These are phyloP conservation scores for Mycena filopes DNA, from an alignment of 768 basidiomycete genomes.

Conservation along the genomic window DNA sequence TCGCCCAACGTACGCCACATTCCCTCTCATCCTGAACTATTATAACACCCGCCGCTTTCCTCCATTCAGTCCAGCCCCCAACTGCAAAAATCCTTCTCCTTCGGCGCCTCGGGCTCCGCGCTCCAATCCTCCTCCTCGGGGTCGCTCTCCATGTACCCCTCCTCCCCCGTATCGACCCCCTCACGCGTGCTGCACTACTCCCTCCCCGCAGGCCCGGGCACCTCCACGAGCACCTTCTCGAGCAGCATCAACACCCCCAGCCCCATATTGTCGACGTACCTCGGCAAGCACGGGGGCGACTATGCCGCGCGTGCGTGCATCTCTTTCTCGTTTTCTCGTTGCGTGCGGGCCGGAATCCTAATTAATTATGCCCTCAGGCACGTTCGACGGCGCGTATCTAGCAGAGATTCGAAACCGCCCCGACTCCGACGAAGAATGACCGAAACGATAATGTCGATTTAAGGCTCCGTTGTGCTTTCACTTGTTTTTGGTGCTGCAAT, in stretches of 20 bases:
- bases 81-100: constrained; percentile 55
- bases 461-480: background rate
- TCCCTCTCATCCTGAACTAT: background rate
- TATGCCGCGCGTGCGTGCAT: constrained; percentile 51
- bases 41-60: background rate
- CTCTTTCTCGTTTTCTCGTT: background rate
- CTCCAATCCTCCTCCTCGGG: constrained; percentile 39
- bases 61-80: constrained; percentile 51
- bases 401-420: constrained; percentile 33
- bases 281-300: constrained; percentile 49
- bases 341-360: too few relatives aligned
- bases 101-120: constrained; percentile 47
- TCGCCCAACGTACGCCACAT: constrained; percentile 53
- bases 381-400: constrained; percentile 55
- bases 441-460: background rate
- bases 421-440: constrained; percentile 36
- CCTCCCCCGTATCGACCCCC: constrained; percentile 55
- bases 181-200: constrained; percentile 51
- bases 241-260: constrained; percentile 52
- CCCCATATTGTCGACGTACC: constrained; percentile 55
- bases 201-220: constrained; percentile 39
- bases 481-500: background rate
- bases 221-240: constrained; percentile 46
- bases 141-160: constrained; percentile 41
- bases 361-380: constrained; percentile 42